phyloP scores from a whole-genome alignment of 1,139 yeast genomes.

The Hanseniaspora gamundiae region DNA sequence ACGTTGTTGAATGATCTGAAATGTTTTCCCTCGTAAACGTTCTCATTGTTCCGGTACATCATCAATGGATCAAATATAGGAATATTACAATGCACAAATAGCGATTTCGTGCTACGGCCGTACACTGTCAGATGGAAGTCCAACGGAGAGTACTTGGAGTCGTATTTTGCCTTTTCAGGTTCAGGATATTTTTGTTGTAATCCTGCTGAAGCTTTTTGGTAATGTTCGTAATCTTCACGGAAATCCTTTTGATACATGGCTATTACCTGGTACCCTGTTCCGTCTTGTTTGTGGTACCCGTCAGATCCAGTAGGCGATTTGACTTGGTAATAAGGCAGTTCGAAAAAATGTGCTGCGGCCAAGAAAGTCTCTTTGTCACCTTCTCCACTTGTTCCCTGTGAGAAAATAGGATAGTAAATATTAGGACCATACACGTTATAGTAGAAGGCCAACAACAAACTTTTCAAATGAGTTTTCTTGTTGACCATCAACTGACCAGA shows the following conservation, averaged over 20 bases:
- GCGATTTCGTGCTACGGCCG: slow-evolving; percentile 7
- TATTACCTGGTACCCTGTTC: slow-evolving; percentile 20
- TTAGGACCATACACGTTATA: slow-evolving; percentile 51
- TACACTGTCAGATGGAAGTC: slow-evolving; percentile 17
- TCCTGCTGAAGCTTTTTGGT: slow-evolving; percentile 13
- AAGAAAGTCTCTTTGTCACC: slow-evolving; percentile 63
- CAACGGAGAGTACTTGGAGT: slow-evolving; percentile 15
- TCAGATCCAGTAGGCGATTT: slow-evolving; percentile 2
- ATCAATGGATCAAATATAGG: slow-evolving; percentile 16
- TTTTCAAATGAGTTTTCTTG: slow-evolving; percentile 38
- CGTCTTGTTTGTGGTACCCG: slow-evolving; percentile 6
- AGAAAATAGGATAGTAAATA: slow-evolving; percentile 45
- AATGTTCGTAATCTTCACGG: slow-evolving; percentile 18
- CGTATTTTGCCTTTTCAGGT: slow-evolving; percentile 9
- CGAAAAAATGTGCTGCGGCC: slow-evolving; percentile 46
- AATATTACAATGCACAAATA: slow-evolving; percentile 23
- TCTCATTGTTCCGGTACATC: background rate
- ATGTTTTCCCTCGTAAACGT: background rate
- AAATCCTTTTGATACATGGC: slow-evolving; percentile 25
- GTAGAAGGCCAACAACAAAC: slow-evolving; percentile 41
- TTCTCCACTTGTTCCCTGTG: slow-evolving; percentile 63
- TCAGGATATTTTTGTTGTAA: slow-evolving; percentile 11
- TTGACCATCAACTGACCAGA: slow-evolving; percentile 51
- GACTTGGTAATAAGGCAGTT: slow-evolving; percentile 42
- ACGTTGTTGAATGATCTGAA: background rate